Conservation (phyloP, 257 asterid species). For the Linaria vulgaris region DNA sequence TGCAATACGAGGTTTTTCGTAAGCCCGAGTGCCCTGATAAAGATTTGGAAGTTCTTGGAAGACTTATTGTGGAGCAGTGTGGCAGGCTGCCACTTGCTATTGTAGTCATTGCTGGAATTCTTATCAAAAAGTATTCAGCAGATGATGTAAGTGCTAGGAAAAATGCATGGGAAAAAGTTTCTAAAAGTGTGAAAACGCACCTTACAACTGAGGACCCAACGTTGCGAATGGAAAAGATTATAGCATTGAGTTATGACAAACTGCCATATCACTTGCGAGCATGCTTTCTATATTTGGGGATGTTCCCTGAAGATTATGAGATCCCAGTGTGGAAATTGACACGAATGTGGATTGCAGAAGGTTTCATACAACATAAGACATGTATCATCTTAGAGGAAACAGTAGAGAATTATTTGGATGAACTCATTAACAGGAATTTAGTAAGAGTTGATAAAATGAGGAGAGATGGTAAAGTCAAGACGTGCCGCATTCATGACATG, state of each 20-base stretch:
- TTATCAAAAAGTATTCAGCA: too few relatives aligned
- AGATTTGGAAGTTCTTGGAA: constrained; percentile 35
- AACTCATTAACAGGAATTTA: constrained; percentile 35
- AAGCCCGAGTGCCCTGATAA: constrained; percentile 28
- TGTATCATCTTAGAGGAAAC: constrained; percentile 25
- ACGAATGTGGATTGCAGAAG: constrained; percentile 47
- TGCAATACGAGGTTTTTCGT: constrained; percentile 22
- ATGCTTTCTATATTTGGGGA: constrained; percentile 51
- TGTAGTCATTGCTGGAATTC: constrained; percentile 20
- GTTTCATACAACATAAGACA: constrained; percentile 29
- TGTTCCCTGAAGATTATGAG: constrained; percentile 38
- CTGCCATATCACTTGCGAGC: constrained; percentile 47
- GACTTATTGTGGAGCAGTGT: constrained; percentile 36
- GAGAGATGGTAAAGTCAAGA: constrained; percentile 31
- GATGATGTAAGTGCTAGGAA: too few relatives aligned
- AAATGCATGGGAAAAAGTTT: constrained; percentile 36
- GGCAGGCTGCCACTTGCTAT: constrained; percentile 61
- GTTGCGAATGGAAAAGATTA: constrained; percentile 32
- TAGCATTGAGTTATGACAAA: constrained; percentile 45
- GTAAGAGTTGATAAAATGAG: constrained; percentile 25
- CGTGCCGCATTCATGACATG: constrained; percentile 38
- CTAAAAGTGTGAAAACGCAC: constrained; percentile 25
- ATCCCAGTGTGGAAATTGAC: constrained; percentile 41
- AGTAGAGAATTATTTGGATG: constrained; percentile 33
- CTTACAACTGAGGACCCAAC: constrained; percentile 25